Base-by-base conservation (phyloP, 148 eudicot species). In the Mesembryanthemum crystallinum region DNA sequence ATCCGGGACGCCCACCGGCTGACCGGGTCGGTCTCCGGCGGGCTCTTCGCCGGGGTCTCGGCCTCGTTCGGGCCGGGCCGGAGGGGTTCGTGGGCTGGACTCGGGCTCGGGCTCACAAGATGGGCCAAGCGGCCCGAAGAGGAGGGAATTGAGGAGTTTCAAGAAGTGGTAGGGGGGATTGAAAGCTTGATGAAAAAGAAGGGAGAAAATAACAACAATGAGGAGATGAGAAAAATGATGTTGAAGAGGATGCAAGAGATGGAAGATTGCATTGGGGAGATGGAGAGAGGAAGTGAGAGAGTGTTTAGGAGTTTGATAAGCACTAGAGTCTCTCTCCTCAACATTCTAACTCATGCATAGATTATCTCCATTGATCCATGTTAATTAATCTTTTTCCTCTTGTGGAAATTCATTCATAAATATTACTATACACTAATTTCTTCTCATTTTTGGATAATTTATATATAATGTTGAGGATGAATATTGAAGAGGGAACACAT, bases 241-340 rank as follows among this genome's bases (percentile, higher is more conserved):
- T 82, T 86, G 75, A 89, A 86, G 82, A 85, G 54, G 63, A 87
- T 93, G 94, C 73, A 81, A 42, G 87, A 83, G 8, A 35, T 91
- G 87, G 98, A 93, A 39, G 91, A 87, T 45, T 86, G 91, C 69
- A 76, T 89, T 64, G 80, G 74, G 37, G 89, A 82, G 65, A 87
- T 93, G 83, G 98, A 93, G 77, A 76, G 61, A 70, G 78, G 85
- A 21, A 88, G 91, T 80, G 97, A 91, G 61, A 91, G 79, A 78
- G 92, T 87, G 72, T 91, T 93, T 64, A 88, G 98, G 88, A 89
- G 97, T 67, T 86, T 91, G 79, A 86, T 93, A 47, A 87, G 87
- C 29, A 87, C 94, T 1, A 85, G 98, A 69, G 98, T 93, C 71
- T 89, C 98, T 47, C 81, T 93, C 8, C 94, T 93, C 18, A 93